phyloP scores from a whole-genome alignment of 768 basidiomycete genomes.

The Leccinum barrowsii region DNA sequence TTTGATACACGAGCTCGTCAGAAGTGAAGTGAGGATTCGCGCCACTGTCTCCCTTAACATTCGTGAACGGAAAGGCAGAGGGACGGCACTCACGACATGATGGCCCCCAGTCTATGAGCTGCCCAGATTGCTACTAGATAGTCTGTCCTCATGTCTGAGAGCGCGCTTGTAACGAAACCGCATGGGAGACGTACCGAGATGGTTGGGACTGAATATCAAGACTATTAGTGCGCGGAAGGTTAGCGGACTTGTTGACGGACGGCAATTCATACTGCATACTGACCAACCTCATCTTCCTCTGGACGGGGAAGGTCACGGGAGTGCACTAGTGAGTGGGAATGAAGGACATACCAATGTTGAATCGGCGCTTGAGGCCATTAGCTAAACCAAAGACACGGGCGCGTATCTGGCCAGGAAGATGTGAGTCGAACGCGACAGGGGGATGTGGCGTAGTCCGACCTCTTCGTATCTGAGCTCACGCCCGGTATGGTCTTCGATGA shows the following conservation, averaged over 20 bases:
- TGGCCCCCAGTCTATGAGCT: slow-evolving; percentile 51
- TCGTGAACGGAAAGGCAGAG: background rate
- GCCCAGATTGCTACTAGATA: slow-evolving; percentile 57
- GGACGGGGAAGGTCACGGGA: background rate
- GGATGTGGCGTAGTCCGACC: slow-evolving; percentile 18
- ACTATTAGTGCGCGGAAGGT: slow-evolving; percentile 36
- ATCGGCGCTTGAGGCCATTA: slow-evolving; percentile 34
- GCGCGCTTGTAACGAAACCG: background rate
- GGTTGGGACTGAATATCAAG: slow-evolving; percentile 63
- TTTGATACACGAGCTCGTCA: slow-evolving; percentile 58
- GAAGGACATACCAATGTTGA: slow-evolving; percentile 31
- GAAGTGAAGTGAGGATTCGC: slow-evolving; percentile 59
- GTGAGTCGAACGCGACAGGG: background rate
- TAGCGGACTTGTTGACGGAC: background rate
- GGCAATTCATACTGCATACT: slow-evolving; percentile 5
- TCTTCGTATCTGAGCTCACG: slow-evolving; percentile 34
- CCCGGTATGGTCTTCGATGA: slow-evolving; percentile 42
- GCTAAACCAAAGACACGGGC: slow-evolving; percentile 36
- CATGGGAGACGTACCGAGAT: slow-evolving; percentile 44
- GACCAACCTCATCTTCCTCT: slow-evolving; percentile 41
- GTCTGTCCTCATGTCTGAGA: slow-evolving; percentile 32
- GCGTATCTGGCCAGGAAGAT: slow-evolving; percentile 26
- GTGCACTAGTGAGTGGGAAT: background rate
- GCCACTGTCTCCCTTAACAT: slow-evolving; percentile 37
- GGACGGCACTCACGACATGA: slow-evolving; percentile 47